Evolutionary conservation across 1,284 basidiomycete genomes (phyloP).

Genomic region (Takashimella koratensis): DNA sequence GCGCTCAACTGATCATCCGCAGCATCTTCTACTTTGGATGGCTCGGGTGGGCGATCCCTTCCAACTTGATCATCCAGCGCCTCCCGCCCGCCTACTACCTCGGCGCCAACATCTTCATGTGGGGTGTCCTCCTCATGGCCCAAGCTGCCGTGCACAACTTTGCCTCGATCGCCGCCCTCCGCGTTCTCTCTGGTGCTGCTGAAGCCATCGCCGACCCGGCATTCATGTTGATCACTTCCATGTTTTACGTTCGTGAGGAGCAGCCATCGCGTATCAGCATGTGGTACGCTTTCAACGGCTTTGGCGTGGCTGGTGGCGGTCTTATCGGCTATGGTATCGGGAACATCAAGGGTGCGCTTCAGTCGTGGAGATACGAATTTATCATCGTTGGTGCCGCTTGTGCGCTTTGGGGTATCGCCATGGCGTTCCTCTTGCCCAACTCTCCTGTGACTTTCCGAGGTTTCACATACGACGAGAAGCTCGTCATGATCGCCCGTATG

Average conservation of each 20-base stretch:
- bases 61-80: slow-evolving; percentile 53
- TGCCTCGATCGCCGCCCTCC: slow-evolving; percentile 48
- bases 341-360: slow-evolving; percentile 45
- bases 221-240: slow-evolving; percentile 42
- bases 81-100: slow-evolving; percentile 53
- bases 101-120: slow-evolving; percentile 52
- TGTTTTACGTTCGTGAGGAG: slow-evolving; percentile 46
- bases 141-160: slow-evolving; percentile 53
- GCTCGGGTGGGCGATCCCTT: slow-evolving; percentile 53
- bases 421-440: slow-evolving; percentile 43
- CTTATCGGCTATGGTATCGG: slow-evolving; percentile 38
- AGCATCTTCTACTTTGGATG: slow-evolving; percentile 55
- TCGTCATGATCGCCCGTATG: slow-evolving; percentile 50
- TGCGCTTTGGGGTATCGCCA: slow-evolving; percentile 37
- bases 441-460: slow-evolving; percentile 40
- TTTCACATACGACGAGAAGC: slow-evolving; percentile 48
- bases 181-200: slow-evolving; percentile 50
- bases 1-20: too few species aligned
- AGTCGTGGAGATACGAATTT: slow-evolving; percentile 49
- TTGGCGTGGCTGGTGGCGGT: slow-evolving; percentile 46
- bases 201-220: slow-evolving; percentile 52
- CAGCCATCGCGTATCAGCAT: slow-evolving; percentile 43
- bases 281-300: slow-evolving; percentile 48
- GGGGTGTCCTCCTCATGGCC: slow-evolving; percentile 48
- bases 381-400: slow-evolving; percentile 46